Evolutionary conservation across 805 yeast genomes (phyloP).

Genomic region (Barnettozyma wickerhamii): DNA sequence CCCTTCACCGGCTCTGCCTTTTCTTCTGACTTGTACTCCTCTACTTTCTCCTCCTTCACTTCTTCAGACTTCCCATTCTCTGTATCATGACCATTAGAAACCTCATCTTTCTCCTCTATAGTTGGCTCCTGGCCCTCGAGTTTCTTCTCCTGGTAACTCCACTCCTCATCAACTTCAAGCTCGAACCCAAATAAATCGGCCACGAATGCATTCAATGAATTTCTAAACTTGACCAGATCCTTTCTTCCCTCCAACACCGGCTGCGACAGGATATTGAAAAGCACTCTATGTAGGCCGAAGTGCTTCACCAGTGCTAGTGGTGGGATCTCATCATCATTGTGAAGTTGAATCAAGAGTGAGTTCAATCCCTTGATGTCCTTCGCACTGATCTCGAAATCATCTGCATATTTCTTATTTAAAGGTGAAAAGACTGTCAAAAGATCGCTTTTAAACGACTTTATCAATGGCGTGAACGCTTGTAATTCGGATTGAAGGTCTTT

Average conservation of each 20-base stretch:
- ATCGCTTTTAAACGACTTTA: constrained; percentile 28
- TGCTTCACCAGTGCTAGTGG: constrained; percentile 29
- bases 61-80: not conserved
- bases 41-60: not conserved
- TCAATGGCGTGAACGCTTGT: constrained; percentile 17
- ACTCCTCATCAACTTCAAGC: constrained; percentile 27
- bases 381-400: constrained; percentile 11
- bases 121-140: constrained; percentile 1
- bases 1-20: constrained; percentile 13
- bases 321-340: constrained; percentile 16
- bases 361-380: constrained; percentile 17
- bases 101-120: constrained; percentile 1
- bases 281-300: constrained; percentile 29
- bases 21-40: not conserved
- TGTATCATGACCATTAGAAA: constrained; percentile 1
- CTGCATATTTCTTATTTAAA: constrained; percentile 3
- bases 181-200: constrained; percentile 24
- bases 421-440: constrained; percentile 18
- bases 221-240: constrained; percentile 15
- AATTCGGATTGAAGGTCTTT: constrained; percentile 12
- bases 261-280: constrained; percentile 31
- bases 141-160: constrained; percentile 20
- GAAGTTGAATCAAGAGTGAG: constrained; percentile 22
- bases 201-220: constrained; percentile 16
- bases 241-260: constrained; percentile 27